Conservation (phyloP, 2,329 filamentous ascomycete genomes). For the Neocatenulostroma microsporum region DNA sequence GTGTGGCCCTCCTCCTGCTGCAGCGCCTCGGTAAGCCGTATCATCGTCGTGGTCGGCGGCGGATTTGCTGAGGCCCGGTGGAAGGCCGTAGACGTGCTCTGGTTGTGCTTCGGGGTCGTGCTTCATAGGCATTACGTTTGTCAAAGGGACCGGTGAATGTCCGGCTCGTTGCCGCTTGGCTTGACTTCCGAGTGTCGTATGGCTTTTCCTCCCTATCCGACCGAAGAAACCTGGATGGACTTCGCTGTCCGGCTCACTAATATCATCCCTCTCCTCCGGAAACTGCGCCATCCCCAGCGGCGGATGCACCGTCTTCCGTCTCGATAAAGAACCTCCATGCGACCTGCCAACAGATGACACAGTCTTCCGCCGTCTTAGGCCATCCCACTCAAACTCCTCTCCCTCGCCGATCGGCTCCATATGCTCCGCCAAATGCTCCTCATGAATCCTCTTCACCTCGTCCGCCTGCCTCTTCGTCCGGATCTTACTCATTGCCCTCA, state of each 20-base stretch:
- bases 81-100: slow-evolving; percentile 46
- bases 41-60: slow-evolving; percentile 44
- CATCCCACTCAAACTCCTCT: slow-evolving; percentile 84
- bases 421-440: slow-evolving; percentile 65
- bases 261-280: slow-evolving; percentile 51
- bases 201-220: slow-evolving; percentile 22
- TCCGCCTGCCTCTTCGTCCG: slow-evolving; percentile 71
- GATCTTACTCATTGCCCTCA: slow-evolving; percentile 69
- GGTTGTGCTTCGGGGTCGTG: slow-evolving; percentile 17
- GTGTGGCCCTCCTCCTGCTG: slow-evolving; percentile 7
- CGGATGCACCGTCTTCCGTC: slow-evolving; percentile 54
- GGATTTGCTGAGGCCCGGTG: slow-evolving; percentile 34
- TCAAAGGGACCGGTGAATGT: slow-evolving; percentile 29
- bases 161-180: slow-evolving; percentile 14
- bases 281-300: slow-evolving; percentile 84
- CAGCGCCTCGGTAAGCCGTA: slow-evolving; percentile 38
- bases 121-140: slow-evolving; percentile 25
- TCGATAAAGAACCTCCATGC: slow-evolving; percentile 34
- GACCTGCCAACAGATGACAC: slow-evolving; percentile 36
- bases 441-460: slow-evolving; percentile 68
- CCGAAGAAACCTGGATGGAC: slow-evolving; percentile 44
- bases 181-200: neutral
- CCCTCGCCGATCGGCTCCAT: slow-evolving; percentile 72
- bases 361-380: slow-evolving; percentile 66
- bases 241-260: slow-evolving; percentile 31